Base-by-base conservation (phyloP, 73 alveolate genomes). In the Paramecium sonneborni region DNA sequence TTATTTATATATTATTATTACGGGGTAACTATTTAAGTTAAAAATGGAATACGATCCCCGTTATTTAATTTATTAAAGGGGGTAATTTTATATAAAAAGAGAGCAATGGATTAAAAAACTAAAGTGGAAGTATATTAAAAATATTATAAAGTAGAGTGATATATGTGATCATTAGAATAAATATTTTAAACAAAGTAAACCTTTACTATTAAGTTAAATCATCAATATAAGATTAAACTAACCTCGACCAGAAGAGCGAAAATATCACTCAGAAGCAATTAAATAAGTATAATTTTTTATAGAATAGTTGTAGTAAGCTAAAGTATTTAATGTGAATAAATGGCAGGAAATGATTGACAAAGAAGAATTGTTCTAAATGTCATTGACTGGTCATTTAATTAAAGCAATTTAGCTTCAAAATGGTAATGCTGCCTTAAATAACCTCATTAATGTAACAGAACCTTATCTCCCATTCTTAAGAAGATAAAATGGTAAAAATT, bases 311-410 rank as follows among this genome's bases (percentile, higher is more conserved):
- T 62, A 62, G 84, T 24, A 62, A 62, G 84, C 84, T 12, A 26
- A 32, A 30, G 26, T 15, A 23, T 62, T 62, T 32, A 26, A 62
- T 21, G 18, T 62, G 14, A 62, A 62, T 26, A 72, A 44, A 79
- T 79, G 90, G 90, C 7, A 38, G 41, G 41, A 79, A 79, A 24
- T 23, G 37, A n/a, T 39, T 3, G 74, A 79, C 24, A 32, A 32
- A 5, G 72, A 79, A 11, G 69, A 79, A 24, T 34, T 79, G 2
- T 79, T 41, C 20, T 23, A 79, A 24, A 79, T 79, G 90, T 79
- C 90, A 20, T 46, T 79, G 32, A 79, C 72, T 15, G 90, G 90
- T 1, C 90, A 79, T 79, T 62, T 79, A n/a, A 79, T 79, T 5
- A 26, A 46, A 12, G 69, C 72, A 12, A 79, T 79, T 15, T n/a